Percentiles rank a stretch among this genome's conserved stretches.
Conservation (phyloP, 2,329 filamentous ascomycete genomes). For the Colletotrichum eleusines region DNA sequence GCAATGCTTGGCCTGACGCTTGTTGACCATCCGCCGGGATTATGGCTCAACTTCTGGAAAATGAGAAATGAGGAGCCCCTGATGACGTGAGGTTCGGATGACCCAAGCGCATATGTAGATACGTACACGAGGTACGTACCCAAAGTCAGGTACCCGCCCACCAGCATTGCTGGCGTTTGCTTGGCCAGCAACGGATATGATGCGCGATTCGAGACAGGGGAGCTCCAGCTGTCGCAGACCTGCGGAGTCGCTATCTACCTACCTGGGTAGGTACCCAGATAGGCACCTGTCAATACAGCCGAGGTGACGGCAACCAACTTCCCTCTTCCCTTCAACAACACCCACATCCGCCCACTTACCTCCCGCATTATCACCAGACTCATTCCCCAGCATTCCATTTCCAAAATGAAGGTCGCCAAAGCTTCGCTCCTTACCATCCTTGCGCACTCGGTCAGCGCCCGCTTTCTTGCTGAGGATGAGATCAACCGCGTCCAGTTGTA, state of each 20-base stretch:
- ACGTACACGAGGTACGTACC: slow-evolving; percentile 12
- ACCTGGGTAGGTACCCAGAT: too few relatives aligned
- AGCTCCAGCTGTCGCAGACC: slow-evolving; percentile 23
- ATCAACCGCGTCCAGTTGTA: slow-evolving; percentile 63
- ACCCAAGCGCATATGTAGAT: not conserved
- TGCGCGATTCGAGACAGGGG: slow-evolving; percentile 20
- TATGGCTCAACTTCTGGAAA: not conserved
- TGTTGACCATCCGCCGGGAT: not conserved
- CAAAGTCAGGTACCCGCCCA: slow-evolving; percentile 7
- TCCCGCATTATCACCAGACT: slow-evolving; percentile 27
- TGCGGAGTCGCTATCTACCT: not conserved
- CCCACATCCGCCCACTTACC: slow-evolving; percentile 22
- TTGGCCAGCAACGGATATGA: slow-evolving; percentile 5
- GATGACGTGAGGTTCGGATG: slow-evolving; percentile 17
- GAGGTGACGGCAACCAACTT: slow-evolving; percentile 17
- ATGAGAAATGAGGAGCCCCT: not conserved
- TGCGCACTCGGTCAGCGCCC: slow-evolving; percentile 66
- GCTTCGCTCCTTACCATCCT: slow-evolving; percentile 67
- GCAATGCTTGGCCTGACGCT: not conserved
- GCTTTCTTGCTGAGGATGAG: slow-evolving; percentile 68
- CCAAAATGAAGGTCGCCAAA: slow-evolving; percentile 65
- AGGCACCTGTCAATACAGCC: slow-evolving; percentile 18
- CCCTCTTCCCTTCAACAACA: slow-evolving; percentile 22
- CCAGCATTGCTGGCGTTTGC: slow-evolving; percentile 9
- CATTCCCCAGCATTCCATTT: not conserved